These are phyloP conservation scores for Ophiosphaerella narmari DNA, from an alignment of 2,329 filamentous ascomycete genomes.

Conservation along the genomic window DNA sequence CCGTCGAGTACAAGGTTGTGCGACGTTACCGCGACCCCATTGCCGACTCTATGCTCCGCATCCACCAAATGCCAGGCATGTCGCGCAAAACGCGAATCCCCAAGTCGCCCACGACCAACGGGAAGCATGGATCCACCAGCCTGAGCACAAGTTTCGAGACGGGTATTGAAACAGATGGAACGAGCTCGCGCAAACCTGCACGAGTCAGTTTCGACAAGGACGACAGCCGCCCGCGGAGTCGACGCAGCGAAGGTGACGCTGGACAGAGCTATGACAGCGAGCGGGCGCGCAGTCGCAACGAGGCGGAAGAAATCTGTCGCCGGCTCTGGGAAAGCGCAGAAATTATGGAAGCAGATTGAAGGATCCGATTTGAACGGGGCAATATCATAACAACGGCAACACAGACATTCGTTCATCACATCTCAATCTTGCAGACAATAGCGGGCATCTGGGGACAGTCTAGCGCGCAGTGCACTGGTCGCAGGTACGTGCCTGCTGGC, in stretches of 20 bases:
- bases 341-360: slow-evolving; percentile 43
- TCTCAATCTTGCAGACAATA: background rate
- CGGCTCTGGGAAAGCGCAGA: slow-evolving; percentile 48
- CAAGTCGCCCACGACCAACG: slow-evolving; percentile 7
- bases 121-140: slow-evolving; percentile 26
- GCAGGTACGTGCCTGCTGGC: too few species aligned
- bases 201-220: slow-evolving; percentile 38
- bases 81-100: slow-evolving; percentile 32
- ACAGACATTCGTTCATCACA: background rate
- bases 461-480: too few species aligned
- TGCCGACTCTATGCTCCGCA: slow-evolving; percentile 62
- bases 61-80: slow-evolving; percentile 58
- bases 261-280: slow-evolving; percentile 34
- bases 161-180: slow-evolving; percentile 32
- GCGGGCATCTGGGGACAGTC: too few species aligned
- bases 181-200: slow-evolving; percentile 24
- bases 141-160: slow-evolving; percentile 39
- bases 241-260: slow-evolving; percentile 24
- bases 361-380: background rate
- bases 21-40: slow-evolving; percentile 73
- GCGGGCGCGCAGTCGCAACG: slow-evolving; percentile 36
- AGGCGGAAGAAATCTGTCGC: slow-evolving; percentile 47
- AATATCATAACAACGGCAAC: background rate
- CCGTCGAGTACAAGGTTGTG: slow-evolving; percentile 75
- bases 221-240: slow-evolving; percentile 14